Evolutionary conservation across 208 protist species (phyloP).

Genomic region (Trypanosoma scelopori): DNA sequence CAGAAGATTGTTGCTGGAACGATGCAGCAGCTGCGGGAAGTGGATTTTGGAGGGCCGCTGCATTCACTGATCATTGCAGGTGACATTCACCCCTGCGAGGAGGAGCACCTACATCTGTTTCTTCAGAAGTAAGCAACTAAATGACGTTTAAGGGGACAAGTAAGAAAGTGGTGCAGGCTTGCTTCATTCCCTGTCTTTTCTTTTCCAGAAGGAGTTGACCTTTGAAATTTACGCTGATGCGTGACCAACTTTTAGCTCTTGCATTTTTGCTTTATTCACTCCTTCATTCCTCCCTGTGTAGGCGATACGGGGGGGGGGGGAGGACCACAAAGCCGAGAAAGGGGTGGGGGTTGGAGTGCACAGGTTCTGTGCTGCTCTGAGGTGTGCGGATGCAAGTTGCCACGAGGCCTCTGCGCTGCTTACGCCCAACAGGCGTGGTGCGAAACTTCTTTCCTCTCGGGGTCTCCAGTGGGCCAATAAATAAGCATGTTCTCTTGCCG

Average conservation of each 20-base stretch:
- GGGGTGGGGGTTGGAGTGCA: no score
- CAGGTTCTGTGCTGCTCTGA: no score
- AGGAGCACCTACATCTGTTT: constrained; percentile 86
- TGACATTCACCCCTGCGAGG: constrained; percentile 93
- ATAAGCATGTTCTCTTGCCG: constrained; percentile 54
- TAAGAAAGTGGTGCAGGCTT: background rate
- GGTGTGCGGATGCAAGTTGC: background rate
- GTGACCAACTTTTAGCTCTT: background rate
- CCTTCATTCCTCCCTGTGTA: no score
- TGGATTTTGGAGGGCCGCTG: constrained; percentile 97
- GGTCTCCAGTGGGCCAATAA: constrained; percentile 59
- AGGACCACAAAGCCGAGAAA: no score
- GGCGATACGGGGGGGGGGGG: no score
- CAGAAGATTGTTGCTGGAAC: constrained; percentile 94
- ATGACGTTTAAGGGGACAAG: constrained; percentile 8
- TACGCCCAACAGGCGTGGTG: constrained; percentile 14
- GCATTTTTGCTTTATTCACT: background rate
- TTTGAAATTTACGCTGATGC: no score
- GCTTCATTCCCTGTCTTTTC: no score
- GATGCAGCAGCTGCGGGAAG: constrained; percentile 85
- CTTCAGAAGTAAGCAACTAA: constrained; percentile 20
- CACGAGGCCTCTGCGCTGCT: constrained; percentile 17
- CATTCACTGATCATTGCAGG: constrained; percentile 97
- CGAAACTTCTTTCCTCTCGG: constrained; percentile 82
- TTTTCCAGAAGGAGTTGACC: no score